Base-by-base conservation (phyloP, 352 stramenopile species). In the Elongisporangium prolatum region DNA sequence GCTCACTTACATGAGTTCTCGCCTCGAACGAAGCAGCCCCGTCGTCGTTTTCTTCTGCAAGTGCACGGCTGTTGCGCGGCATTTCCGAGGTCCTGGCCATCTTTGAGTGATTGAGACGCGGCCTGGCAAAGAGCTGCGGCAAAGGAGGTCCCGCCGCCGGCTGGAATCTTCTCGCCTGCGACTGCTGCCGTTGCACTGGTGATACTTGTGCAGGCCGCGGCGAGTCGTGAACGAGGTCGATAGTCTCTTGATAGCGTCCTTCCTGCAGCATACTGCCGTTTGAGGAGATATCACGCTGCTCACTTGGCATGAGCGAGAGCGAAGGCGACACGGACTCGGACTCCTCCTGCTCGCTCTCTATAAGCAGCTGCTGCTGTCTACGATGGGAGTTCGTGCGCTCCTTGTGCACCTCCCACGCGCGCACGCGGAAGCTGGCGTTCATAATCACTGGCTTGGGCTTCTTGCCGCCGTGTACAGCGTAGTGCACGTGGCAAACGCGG, bases 401-500 rank as follows among this genome's bases (percentile, higher is more conserved):
- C 65, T 91, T 91, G 67, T 91, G 82, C 40, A 91, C 82, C 52
- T 91, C 82, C 82, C 82, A 91, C 25, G 82, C 82, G 21, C 82
- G 71, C 51, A 77, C 88, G 51, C 82, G 82, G 60, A 91, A 91
- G 52, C 84, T 82, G 21, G 82, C 88, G 69, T 91, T 91, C 80
- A 91, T 89, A 57, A 91, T 83, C 34, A 91, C 80, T 7, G 82
- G 82, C 51, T 89, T 89, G 50, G 82, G 82, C 54, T 87, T 88
- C 74, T 91, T 91, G 54, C 82, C 82, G 55, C 82, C 82, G 55
- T 91, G 80, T 44, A 91, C 77, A 10, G 82, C 80, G 64, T 89
- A 91, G 63, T 91, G 80, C 38, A 89, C 76, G 61, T 91, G 82
- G 60, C 82, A 91, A 60, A 91, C 85, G 60, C 89, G 89, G 63